Evolutionary conservation across 202 grass and related monocot species (phyloP), one percentile per base, ranked within the genome.

Genomic region (Zoysia matrella): DNA sequence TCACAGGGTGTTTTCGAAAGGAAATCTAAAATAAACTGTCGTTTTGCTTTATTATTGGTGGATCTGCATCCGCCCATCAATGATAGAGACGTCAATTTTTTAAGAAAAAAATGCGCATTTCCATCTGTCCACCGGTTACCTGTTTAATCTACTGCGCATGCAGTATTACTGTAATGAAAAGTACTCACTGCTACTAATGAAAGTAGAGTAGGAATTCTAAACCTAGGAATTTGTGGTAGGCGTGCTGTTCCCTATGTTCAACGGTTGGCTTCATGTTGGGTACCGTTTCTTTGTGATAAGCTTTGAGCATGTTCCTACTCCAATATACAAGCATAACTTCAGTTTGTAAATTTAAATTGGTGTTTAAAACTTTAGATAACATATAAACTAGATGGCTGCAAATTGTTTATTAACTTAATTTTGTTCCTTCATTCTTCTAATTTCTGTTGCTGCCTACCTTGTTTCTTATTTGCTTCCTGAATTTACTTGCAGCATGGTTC

Each of bases 401-500:
- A 7, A 44, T 66, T 85, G 13, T 15, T 1, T 40, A n/a, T 74
- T 54, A 72, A 57, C 22, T 70, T n/a, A 62, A 58, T 63, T 86
- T 54, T 4, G 58, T 81, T 62, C 11, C 15, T 77, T 9, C 14
- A 22, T 74, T 72, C 1, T 70, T 78, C 7, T 61, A 10, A 68
- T 64, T 67, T 78, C 3, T 3, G 6, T 52, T 67, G 14, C 47
- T 75, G 71, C 6, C 76, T 64, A 1, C 8, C 49, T 49, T 6
- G 60, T 77, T 83, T 88, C 84, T 83, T 52, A 85, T 36, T 47
- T 47, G n/a, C 36, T 83, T 66, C 69, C 50, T 86, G 14, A 45
- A 67, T 84, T 74, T 66, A 66, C 82, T 86, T 97, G 77, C 89
- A 97, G 89, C 72, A 88, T 5, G 91, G 81, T 62, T 91, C 93